Conservation (phyloP, 202 grass and related monocot genomes). For the Carex sylvatica region DNA sequence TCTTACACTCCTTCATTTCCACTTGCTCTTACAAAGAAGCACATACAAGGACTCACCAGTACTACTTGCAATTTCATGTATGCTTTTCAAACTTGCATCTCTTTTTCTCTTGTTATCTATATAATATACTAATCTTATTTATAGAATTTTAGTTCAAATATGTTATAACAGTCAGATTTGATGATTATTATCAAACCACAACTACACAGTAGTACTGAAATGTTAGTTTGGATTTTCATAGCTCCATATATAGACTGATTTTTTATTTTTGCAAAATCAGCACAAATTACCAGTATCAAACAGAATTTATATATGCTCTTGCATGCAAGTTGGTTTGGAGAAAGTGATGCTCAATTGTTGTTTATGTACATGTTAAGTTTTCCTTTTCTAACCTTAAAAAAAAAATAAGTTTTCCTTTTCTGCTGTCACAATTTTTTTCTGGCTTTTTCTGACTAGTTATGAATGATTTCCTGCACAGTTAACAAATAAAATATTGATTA, state of each 20-base stretch:
- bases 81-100: not conserved
- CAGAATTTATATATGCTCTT: not conserved
- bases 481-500: not conserved
- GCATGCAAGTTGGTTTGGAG: slow-evolving; percentile 8
- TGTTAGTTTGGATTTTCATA: not conserved
- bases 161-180: not conserved
- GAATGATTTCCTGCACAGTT: not conserved
- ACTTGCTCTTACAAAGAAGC: not conserved
- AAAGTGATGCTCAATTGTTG: slow-evolving; percentile 10
- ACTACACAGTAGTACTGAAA: not conserved
- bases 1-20: not conserved
- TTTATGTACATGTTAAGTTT: not conserved
- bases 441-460: not conserved
- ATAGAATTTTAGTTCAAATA: not conserved
- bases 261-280: not conserved
- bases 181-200: not conserved
- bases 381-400: too few species aligned
- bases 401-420: not conserved
- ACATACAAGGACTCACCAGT: not conserved
- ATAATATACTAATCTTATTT: not conserved
- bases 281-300: not conserved
- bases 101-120: slow-evolving; percentile 5
- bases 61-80: slow-evolving; percentile 20
- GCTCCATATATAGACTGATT: not conserved
- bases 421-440: not conserved